These are phyloP conservation scores for Trapa incisa DNA, from an alignment of 345 rosid genomes.

Conservation along the genomic window DNA sequence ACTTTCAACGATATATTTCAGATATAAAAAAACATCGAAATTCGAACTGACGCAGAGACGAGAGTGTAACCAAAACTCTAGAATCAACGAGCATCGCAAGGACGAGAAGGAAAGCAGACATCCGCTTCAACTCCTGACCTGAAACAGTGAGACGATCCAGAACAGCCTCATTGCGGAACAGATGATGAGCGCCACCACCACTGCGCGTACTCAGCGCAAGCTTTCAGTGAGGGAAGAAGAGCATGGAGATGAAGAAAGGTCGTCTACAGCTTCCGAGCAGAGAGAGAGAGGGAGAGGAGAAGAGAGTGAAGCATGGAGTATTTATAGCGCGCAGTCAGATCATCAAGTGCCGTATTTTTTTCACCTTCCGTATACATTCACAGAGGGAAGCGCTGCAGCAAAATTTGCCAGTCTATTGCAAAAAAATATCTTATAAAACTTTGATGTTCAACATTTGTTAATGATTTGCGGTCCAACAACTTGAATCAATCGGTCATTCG, in stretches of 20 bases:
- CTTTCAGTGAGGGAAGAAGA: neutral
- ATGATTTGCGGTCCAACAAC: too few species aligned
- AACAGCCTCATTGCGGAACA: constrained; percentile 16
- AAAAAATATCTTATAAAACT: too few species aligned
- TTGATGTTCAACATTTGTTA: too few species aligned
- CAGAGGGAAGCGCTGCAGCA: neutral
- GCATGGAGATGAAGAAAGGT: neutral
- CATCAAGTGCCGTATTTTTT: neutral
- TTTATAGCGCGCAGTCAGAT: constrained; percentile 19
- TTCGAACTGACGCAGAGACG: neutral
- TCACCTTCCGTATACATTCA: neutral
- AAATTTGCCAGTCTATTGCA: neutral
- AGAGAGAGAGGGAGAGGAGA: constrained; percentile 7
- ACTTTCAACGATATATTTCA: neutral
- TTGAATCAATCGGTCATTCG: too few species aligned
- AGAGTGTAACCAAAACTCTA: neutral
- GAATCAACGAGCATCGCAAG: neutral
- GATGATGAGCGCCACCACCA: constrained; percentile 16
- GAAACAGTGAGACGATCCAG: constrained; percentile 17
- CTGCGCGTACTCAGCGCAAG: constrained; percentile 7
- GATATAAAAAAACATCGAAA: neutral
- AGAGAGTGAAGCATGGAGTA: constrained; percentile 6
- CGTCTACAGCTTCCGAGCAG: neutral
- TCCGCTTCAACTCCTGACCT: constrained; percentile 19
- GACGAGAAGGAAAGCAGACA: neutral